Conservation (phyloP, 352 stramenopile species). For the Globisporangium irregulare region DNA sequence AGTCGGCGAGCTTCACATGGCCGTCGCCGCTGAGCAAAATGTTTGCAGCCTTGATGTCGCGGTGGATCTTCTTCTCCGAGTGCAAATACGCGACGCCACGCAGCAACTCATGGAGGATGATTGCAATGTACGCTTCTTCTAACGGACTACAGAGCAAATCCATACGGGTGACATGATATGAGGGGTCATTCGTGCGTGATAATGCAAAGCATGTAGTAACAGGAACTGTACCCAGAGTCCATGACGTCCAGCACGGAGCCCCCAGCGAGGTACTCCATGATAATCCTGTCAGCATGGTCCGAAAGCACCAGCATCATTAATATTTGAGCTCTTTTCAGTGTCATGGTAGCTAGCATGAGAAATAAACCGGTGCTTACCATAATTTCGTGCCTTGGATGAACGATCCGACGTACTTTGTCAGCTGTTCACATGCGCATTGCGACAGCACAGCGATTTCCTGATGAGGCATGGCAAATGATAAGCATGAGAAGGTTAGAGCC, state of each 20-base stretch:
- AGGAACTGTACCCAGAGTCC: conserved; percentile 38
- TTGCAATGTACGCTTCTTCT: conserved; percentile 79
- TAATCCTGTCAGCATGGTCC: conserved; percentile 65
- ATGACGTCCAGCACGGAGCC: conserved; percentile 90
- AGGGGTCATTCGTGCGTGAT: neutral
- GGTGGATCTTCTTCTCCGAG: conserved; percentile 84
- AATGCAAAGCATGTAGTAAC: neutral
- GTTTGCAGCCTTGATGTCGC: conserved; percentile 83
- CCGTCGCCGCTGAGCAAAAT: conserved; percentile 77
- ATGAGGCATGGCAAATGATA: neutral
- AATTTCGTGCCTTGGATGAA: conserved; percentile 84
- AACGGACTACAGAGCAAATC: conserved; percentile 38
- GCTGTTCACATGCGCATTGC: conserved; percentile 85
- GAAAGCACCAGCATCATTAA: neutral
- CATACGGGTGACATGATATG: neutral
- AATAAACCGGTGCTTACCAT: conserved; percentile 33
- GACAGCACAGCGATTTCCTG: conserved; percentile 90
- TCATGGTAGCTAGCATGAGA: neutral
- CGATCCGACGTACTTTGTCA: conserved; percentile 88
- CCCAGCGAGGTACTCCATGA: conserved; percentile 93
- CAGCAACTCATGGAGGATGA: conserved; percentile 78
- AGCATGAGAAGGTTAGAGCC: neutral
- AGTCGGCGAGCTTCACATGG: conserved; percentile 79
- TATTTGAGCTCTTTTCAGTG: neutral
- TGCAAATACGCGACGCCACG: conserved; percentile 73